Base-by-base conservation (phyloP, 257 asterid genomes). In the Hygrophila difformis region DNA sequence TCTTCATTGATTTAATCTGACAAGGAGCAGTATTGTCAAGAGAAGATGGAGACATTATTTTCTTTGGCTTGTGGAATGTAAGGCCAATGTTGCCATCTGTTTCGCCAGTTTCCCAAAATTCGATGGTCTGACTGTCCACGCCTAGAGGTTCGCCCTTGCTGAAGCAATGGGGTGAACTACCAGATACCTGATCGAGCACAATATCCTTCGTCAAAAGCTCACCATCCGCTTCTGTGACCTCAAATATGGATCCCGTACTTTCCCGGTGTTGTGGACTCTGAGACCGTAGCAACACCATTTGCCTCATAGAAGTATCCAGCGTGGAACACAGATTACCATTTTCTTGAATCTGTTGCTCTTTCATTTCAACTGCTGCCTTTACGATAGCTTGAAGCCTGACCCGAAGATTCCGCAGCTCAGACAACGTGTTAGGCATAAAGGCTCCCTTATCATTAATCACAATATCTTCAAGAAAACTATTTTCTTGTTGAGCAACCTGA, bases 111-210 rank as follows among this genome's bases (percentile, higher is more conserved):
- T 72, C 84, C 80, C 80, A 69, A 11, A 57, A 26, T 61, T 76
- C 84, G 7, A 78, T 56, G 15, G 51, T 61, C 56, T 63, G 80
- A 47, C 56, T 53, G 18, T 74, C 79, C 12, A 54, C 37, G 12
- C 59, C 82, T 50, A 23, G 55, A 29, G 75, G 69, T 57, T 82
- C 87, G 64, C 73, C 73, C 72, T 67, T 66, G 67, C 74, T 73
- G 75, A 57, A 61, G 57, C 75, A 62, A 40, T 71, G 52, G 6
- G 92, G 69, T 7, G 98, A 76, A 63, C 76, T 70, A 43, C 80
- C 95, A 3, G 97, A 82, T 45, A 71, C 63, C 63, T 86, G 97
- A 65, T 91, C 99, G 47, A 91, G 99, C 68, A 86, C 69, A 2
- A 91, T 91, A 46, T 91, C 99, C 64, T 91, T 91, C 20, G 97